These are phyloP conservation scores for Phaffia rhodozyma DNA, from an alignment of 1,284 basidiomycete species.

Conservation along the genomic window DNA sequence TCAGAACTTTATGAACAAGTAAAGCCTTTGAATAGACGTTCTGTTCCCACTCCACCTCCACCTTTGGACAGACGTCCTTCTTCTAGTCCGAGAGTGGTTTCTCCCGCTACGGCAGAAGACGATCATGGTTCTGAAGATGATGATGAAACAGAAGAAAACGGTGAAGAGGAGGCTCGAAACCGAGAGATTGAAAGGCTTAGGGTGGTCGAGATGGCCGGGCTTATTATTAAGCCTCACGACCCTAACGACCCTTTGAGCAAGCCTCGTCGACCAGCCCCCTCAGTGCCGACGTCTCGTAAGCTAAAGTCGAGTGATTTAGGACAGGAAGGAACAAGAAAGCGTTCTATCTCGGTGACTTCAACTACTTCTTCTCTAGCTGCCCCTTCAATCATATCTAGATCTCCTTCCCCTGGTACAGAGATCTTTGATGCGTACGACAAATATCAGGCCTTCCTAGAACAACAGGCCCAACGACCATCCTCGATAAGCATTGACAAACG, in stretches of 20 bases:
- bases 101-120: conserved; percentile 22
- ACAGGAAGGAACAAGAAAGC: neutral
- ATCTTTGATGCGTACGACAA: conserved; percentile 82
- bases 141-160: conserved; percentile 32
- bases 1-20: no score
- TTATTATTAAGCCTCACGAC: conserved; percentile 48
- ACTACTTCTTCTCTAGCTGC: neutral
- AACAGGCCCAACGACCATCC: conserved; percentile 23
- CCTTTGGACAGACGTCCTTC: no score
- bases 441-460: conserved; percentile 61
- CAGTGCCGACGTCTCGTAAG: neutral
- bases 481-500: conserved; percentile 20
- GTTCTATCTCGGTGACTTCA: neutral
- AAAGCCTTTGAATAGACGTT: no score
- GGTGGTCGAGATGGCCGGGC: conserved; percentile 74
- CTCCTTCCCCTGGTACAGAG: conserved; percentile 35
- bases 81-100: no score
- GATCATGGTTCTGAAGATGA: conserved; percentile 36
- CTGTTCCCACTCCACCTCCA: no score
- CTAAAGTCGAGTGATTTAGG: conserved; percentile 6
- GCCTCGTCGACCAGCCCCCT: conserved; percentile 3
- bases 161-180: conserved; percentile 37
- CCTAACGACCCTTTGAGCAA: conserved; percentile 21
- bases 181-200: conserved; percentile 64
- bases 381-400: neutral